These are phyloP conservation scores for Corniculantispora saksenae DNA, from an alignment of 2,329 filamentous ascomycete species.

Conservation along the genomic window DNA sequence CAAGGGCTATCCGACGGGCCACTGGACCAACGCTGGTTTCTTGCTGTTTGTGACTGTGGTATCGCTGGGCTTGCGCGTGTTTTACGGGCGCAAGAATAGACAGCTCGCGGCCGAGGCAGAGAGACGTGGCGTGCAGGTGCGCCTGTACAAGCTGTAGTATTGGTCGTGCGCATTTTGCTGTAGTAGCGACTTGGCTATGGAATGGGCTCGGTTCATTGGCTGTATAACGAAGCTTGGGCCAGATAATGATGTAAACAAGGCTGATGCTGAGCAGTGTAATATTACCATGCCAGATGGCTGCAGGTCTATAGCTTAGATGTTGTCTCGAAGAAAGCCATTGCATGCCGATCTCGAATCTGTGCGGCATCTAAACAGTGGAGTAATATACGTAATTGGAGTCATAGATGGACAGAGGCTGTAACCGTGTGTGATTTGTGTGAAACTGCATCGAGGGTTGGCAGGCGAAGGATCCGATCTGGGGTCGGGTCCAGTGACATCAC, in stretches of 20 bases:
- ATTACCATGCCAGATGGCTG: background rate
- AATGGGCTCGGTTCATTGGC: too few relatives aligned
- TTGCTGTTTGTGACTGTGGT: slow-evolving; percentile 59
- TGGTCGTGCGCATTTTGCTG: too few relatives aligned
- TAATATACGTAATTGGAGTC: background rate
- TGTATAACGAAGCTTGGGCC: too few relatives aligned
- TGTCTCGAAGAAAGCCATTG: background rate
- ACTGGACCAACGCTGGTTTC: slow-evolving; percentile 65
- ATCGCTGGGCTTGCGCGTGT: slow-evolving; percentile 54
- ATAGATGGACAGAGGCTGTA: background rate
- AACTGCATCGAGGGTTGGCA: background rate
- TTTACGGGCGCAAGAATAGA: slow-evolving; percentile 53
- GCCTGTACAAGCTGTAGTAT: slow-evolving; percentile 43
- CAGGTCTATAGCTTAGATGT: too few relatives aligned
- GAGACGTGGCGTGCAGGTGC: slow-evolving; percentile 34
- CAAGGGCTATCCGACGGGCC: slow-evolving; percentile 67
- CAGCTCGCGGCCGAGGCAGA: slow-evolving; percentile 33
- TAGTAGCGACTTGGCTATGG: too few relatives aligned
- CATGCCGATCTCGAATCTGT: background rate
- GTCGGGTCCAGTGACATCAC: slow-evolving; percentile 8
- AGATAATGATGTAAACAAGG: slow-evolving; percentile 4
- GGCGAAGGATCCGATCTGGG: background rate
- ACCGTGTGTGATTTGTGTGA: background rate
- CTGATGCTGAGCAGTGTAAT: background rate
- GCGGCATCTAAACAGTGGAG: background rate